Evolutionary conservation across 208 protist species (phyloP).

Genomic region (Perkinsela sp.): DNA sequence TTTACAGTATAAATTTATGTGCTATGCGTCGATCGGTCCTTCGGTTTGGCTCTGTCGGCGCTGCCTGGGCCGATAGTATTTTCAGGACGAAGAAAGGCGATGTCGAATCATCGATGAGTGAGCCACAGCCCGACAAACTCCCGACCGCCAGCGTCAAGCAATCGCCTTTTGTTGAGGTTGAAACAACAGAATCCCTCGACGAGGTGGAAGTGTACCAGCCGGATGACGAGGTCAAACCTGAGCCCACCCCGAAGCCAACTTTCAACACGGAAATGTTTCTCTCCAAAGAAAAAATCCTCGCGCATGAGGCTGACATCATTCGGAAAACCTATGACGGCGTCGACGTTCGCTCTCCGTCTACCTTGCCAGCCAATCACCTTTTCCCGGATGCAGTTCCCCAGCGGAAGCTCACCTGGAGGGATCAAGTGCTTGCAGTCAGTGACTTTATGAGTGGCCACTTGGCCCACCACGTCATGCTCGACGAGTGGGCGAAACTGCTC

Average conservation of each 20-base stretch:
- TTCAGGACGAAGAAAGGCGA: not conserved
- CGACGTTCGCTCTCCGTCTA: not conserved
- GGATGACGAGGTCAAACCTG: not conserved
- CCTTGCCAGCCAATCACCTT: not conserved
- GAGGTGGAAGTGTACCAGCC: not conserved
- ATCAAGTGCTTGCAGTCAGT: conserved; percentile 37
- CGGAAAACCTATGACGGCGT: not conserved
- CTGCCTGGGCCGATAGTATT: not conserved
- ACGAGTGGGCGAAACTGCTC: conserved; percentile 41
- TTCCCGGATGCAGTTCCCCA: not conserved
- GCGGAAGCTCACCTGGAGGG: conserved; percentile 19
- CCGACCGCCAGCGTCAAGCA: too few relatives aligned
- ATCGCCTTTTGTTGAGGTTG: not conserved
- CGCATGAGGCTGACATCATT: not conserved
- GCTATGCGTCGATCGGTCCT: not conserved
- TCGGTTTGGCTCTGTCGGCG: not conserved
- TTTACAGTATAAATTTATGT: too few relatives aligned
- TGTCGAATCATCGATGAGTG: too few relatives aligned
- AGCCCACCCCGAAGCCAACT: not conserved
- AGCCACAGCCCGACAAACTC: not conserved
- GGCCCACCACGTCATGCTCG: conserved; percentile 45
- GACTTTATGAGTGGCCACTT: conserved; percentile 61
- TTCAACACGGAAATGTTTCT: not conserved
- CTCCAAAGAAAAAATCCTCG: not conserved
- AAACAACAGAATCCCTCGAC: not conserved